These are phyloP conservation scores for Glycyrrhiza uralensis DNA, from an alignment of 306 rosid species.

Conservation along the genomic window DNA sequence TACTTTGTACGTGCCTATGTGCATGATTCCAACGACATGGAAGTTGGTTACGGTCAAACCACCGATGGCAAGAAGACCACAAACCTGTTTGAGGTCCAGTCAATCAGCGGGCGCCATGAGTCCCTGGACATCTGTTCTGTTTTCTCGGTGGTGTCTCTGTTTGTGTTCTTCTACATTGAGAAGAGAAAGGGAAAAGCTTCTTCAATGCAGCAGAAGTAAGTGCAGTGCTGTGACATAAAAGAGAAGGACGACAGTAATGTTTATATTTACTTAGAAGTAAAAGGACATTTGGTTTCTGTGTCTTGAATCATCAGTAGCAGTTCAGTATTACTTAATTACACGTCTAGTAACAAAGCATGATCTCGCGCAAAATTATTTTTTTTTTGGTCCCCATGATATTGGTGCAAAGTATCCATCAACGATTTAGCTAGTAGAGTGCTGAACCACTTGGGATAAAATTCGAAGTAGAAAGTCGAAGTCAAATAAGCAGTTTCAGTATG, in stretches of 20 bases:
- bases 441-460: not conserved
- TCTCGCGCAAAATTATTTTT: too few species aligned
- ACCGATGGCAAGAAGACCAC: conserved; percentile 35
- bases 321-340: too few species aligned
- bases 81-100: conserved; percentile 49
- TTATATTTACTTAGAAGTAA: too few species aligned
- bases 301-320: too few species aligned
- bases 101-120: conserved; percentile 71
- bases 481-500: not conserved
- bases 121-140: conserved; percentile 64
- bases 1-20: conserved; percentile 85
- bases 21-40: conserved; percentile 31
- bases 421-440: not conserved
- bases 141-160: conserved; percentile 64
- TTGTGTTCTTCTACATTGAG: conserved; percentile 55
- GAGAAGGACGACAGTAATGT: not conserved
- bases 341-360: too few species aligned
- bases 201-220: not conserved
- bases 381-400: too few species aligned
- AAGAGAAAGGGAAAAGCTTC: conserved; percentile 51
- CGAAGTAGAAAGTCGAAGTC: not conserved
- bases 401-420: too few species aligned
- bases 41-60: conserved; percentile 69
- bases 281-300: too few species aligned
- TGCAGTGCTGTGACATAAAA: not conserved